Evolutionary conservation across 768 basidiomycete genomes (phyloP).

Genomic region (Leccinum olivaceopallidum): DNA sequence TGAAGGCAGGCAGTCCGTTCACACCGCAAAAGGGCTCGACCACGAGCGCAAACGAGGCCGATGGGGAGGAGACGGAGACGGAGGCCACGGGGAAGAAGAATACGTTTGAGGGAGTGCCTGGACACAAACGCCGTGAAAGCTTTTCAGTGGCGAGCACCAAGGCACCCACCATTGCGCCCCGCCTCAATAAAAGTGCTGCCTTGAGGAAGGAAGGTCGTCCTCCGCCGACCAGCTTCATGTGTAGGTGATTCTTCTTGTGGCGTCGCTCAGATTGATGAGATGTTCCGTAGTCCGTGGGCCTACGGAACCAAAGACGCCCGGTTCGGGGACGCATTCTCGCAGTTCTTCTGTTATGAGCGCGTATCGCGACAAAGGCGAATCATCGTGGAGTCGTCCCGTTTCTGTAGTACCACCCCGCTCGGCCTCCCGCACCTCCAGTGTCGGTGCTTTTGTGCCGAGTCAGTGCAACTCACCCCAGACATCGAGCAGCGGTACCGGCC

Average conservation of each 20-base stretch:
- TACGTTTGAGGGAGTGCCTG: slow-evolving; percentile 79
- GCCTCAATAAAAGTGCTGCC: slow-evolving; percentile 44
- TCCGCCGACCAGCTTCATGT: slow-evolving; percentile 70
- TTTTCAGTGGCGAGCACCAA: slow-evolving; percentile 63
- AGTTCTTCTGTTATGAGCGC: slow-evolving; percentile 42
- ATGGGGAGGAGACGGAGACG: slow-evolving; percentile 31
- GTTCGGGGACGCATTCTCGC: slow-evolving; percentile 38
- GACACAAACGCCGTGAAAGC: slow-evolving; percentile 78
- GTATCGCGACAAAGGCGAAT: slow-evolving; percentile 22
- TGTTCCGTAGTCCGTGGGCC: slow-evolving; percentile 46
- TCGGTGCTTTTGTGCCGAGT: slow-evolving; percentile 12
- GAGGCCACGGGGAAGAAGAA: slow-evolving; percentile 35
- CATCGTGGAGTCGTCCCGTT: slow-evolving; percentile 15
- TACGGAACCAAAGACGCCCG: slow-evolving; percentile 41
- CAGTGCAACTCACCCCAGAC: slow-evolving; percentile 31
- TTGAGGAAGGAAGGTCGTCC: slow-evolving; percentile 47
- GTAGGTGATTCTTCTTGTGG: slow-evolving; percentile 42
- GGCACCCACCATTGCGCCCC: slow-evolving; percentile 44
- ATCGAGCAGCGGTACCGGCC: slow-evolving; percentile 26
- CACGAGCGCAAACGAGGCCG: slow-evolving; percentile 28
- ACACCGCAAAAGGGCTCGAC: slow-evolving; percentile 13
- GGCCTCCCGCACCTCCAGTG: slow-evolving; percentile 40
- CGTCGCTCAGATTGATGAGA: background rate
- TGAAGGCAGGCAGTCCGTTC: slow-evolving; percentile 7
- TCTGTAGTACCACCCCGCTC: slow-evolving; percentile 38